These are phyloP conservation scores for Colletotrichum karsti DNA, from an alignment of 2,329 filamentous ascomycete species.

Conservation along the genomic window DNA sequence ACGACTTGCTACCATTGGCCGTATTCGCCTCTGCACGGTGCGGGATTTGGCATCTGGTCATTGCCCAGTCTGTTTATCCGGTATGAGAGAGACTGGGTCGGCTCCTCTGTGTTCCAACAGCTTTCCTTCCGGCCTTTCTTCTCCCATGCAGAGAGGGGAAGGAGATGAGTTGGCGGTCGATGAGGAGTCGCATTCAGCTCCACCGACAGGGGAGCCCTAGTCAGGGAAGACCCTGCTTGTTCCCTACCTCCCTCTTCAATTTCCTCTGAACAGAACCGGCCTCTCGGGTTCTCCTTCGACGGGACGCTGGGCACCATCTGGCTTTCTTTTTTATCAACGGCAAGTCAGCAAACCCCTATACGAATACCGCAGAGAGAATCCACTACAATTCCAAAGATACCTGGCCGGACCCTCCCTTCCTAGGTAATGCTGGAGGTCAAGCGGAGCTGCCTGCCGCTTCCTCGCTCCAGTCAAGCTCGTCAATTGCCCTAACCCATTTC, in stretches of 20 bases:
- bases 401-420: not conserved
- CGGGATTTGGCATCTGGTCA: constrained; percentile 2
- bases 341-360: constrained; percentile 1
- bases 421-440: not conserved
- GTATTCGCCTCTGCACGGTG: constrained; percentile 1
- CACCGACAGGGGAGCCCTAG: constrained; percentile 17
- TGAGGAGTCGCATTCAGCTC: constrained; percentile 24
- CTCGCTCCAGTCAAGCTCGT: not conserved
- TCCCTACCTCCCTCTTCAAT: constrained; percentile 24
- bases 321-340: not conserved
- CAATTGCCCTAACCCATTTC: not conserved
- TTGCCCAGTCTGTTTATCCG: constrained; percentile 14
- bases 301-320: constrained; percentile 18
- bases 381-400: constrained; percentile 12
- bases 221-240: constrained; percentile 14
- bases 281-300: constrained; percentile 23
- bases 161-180: constrained; percentile 28
- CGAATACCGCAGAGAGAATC: not conserved
- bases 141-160: constrained; percentile 19
- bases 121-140: not conserved
- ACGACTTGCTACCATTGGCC: not conserved
- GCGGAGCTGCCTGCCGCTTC: constrained; percentile 16
- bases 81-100: constrained; percentile 14
- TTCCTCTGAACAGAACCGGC: constrained; percentile 22
- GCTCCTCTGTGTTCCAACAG: constrained; percentile 6